Evolutionary conservation across 306 rosid genomes (phyloP).

Genomic region (Prunus dulcis): DNA sequence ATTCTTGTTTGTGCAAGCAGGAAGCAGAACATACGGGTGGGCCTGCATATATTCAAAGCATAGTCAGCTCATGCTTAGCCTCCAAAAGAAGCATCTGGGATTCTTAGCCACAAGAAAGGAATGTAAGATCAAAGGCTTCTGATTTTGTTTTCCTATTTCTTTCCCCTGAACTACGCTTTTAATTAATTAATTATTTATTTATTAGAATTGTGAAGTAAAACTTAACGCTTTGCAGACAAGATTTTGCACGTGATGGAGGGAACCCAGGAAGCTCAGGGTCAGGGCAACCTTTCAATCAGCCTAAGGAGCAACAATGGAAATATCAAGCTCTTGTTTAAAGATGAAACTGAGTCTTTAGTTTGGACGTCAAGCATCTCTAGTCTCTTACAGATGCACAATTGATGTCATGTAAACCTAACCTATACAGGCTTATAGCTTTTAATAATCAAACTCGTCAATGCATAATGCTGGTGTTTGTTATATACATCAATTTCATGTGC

Average conservation of each 20-base stretch:
- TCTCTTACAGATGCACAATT: conserved; percentile 18
- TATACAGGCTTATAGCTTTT: not conserved
- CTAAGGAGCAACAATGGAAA: conserved; percentile 14
- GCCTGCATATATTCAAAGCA: conserved; percentile 19
- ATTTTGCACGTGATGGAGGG: conserved; percentile 21
- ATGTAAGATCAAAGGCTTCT: conserved; percentile 18
- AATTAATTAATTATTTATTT: too few relatives aligned
- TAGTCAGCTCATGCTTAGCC: conserved; percentile 18
- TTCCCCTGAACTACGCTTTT: not conserved
- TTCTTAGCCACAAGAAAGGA: conserved; percentile 18
- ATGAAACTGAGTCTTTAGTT: conserved; percentile 15
- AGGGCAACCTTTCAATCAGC: conserved; percentile 14
- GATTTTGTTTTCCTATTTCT: not conserved
- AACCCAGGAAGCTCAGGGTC: conserved; percentile 12
- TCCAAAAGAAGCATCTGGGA: conserved; percentile 24
- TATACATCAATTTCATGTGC: not conserved
- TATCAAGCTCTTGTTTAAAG: conserved; percentile 24
- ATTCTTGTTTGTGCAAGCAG: conserved; percentile 9
- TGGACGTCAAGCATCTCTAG: conserved; percentile 23
- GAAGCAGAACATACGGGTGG: conserved; percentile 5
- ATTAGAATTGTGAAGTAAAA: not conserved
- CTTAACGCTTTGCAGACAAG: conserved; percentile 10
- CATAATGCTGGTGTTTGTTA: not conserved
- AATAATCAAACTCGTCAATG: not conserved
- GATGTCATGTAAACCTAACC: not conserved